phyloP scores from a whole-genome alignment of 306 rosid genomes.

The Urtica urens region DNA sequence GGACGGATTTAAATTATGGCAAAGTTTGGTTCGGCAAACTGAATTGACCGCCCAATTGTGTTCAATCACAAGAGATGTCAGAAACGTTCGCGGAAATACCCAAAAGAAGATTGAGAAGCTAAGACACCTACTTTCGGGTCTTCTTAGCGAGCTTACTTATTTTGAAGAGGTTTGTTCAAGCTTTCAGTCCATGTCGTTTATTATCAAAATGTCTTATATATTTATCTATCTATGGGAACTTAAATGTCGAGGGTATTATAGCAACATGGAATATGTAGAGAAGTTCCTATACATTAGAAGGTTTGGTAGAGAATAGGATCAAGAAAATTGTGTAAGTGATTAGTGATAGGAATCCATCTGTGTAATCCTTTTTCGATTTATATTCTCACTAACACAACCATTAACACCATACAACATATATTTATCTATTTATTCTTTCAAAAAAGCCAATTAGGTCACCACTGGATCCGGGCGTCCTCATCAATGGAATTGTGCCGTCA shows the following conservation, averaged over 20 bases:
- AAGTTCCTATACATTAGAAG: too few relatives aligned
- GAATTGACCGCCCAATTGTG: constrained; percentile 92
- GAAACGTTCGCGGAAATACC: constrained; percentile 87
- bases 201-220: constrained; percentile 4
- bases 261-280: too few relatives aligned
- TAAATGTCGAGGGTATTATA: too few relatives aligned
- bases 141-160: constrained; percentile 86
- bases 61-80: constrained; percentile 78
- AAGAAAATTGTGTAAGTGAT: too few relatives aligned
- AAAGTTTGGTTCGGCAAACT: constrained; percentile 90
- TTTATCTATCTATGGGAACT: too few relatives aligned
- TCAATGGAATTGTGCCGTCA: constrained; percentile 74
- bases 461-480: constrained; percentile 71
- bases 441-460: constrained; percentile 96
- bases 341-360: too few relatives aligned
- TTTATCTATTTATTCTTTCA: too few relatives aligned
- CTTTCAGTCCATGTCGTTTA: constrained; percentile 9
- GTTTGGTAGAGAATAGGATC: too few relatives aligned
- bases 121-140: constrained; percentile 89
- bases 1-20: constrained; percentile 90
- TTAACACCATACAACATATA: too few relatives aligned
- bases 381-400: too few relatives aligned
- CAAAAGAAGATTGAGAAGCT: constrained; percentile 97
- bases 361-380: too few relatives aligned
- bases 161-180: constrained; percentile 73